phyloP scores from a whole-genome alignment of 2,329 filamentous ascomycete genomes.

The Tolypocladium sp. region DNA sequence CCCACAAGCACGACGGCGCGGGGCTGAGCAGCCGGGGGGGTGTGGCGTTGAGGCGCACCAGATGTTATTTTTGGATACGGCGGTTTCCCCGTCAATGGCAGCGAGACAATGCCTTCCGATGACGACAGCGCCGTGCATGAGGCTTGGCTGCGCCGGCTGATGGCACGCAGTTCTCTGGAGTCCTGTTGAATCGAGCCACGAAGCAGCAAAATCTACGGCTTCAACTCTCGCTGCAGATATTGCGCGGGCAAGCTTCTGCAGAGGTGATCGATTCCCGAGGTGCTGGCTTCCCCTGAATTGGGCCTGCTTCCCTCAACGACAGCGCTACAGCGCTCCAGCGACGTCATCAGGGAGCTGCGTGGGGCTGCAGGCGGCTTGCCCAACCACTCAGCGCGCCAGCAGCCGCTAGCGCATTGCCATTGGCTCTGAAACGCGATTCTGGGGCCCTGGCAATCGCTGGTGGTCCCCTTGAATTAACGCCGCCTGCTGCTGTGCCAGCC shows the following conservation, averaged over 20 bases:
- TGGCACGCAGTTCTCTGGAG: not conserved
- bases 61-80: not conserved
- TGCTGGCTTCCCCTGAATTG: not conserved
- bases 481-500: not conserved
- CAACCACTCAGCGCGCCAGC: not conserved
- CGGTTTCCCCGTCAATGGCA: not conserved
- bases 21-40: not conserved
- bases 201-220: not conserved
- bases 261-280: not conserved
- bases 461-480: not conserved
- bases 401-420: not conserved
- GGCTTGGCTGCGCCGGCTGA: not conserved
- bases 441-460: not conserved
- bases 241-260: not conserved
- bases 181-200: too few species aligned
- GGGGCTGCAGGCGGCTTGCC: not conserved
- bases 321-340: not conserved
- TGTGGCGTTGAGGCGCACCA: not conserved
- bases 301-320: not conserved
- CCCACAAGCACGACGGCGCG: not conserved
- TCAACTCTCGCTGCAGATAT: not conserved
- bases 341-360: not conserved
- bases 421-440: not conserved
- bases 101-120: not conserved
- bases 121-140: not conserved